A percentile compares a stretch with the other conserved stretches of the same genome.
Evolutionary conservation across 164 flowering plant species (phyloP).

Genomic region (Nelumbo lutea): DNA sequence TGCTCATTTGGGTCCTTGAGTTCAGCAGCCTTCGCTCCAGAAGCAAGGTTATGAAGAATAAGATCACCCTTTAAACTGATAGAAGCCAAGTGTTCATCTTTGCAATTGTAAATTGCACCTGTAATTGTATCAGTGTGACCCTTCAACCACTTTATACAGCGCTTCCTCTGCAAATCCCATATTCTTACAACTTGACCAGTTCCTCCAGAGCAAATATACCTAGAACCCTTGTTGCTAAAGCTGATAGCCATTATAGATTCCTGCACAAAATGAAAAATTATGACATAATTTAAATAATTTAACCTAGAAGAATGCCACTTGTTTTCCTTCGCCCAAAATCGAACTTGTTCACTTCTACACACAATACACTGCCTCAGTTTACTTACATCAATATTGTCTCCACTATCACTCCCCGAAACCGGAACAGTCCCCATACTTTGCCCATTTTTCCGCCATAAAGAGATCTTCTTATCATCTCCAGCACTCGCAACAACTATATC

Average conservation of each 20-base stretch:
- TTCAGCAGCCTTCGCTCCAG: slow-evolving; percentile 77
- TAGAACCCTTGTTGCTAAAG: slow-evolving; percentile 90
- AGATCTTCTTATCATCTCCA: slow-evolving; percentile 85
- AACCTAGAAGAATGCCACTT: not conserved
- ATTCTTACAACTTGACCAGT: slow-evolving; percentile 86
- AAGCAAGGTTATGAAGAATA: slow-evolving; percentile 88
- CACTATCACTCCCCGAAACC: slow-evolving; percentile 48
- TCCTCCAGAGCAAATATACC: slow-evolving; percentile 96
- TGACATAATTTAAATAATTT: not conserved
- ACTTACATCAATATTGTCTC: slow-evolving; percentile 71
- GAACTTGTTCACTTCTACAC: not conserved
- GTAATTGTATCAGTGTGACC: slow-evolving; percentile 89
- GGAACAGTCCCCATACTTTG: slow-evolving; percentile 85
- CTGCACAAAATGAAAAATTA: slow-evolving; percentile 21
- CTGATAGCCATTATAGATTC: slow-evolving; percentile 71
- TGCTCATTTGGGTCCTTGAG: slow-evolving; percentile 86
- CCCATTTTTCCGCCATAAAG: slow-evolving; percentile 84
- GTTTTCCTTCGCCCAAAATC: not conserved
- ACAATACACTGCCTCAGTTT: not conserved
- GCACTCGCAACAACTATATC: slow-evolving; percentile 98
- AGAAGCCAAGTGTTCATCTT: slow-evolving; percentile 95
- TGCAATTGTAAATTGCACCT: slow-evolving; percentile 87
- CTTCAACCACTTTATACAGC: slow-evolving; percentile 82
- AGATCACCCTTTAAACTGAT: slow-evolving; percentile 87
- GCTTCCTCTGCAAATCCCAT: slow-evolving; percentile 97